phyloP scores from a whole-genome alignment of 176 grass and related monocot species.

The Cenchrus americanus region DNA sequence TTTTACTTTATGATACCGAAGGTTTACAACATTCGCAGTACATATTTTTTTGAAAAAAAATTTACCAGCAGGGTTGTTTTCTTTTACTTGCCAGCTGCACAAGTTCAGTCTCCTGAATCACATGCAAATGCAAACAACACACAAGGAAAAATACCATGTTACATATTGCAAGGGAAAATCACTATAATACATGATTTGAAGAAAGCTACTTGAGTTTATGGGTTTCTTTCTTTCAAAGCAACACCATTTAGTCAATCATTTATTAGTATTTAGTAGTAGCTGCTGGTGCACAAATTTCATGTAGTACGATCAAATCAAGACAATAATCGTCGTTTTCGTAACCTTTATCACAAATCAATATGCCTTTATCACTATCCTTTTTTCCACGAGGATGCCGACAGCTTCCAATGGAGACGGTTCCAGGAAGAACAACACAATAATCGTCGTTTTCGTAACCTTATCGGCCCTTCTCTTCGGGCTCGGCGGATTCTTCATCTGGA shows the following conservation, averaged over 20 bases:
- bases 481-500: slow-evolving; percentile 42
- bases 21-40: neutral
- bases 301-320: neutral
- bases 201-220: neutral
- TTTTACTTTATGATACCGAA: neutral
- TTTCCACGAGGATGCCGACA: slow-evolving; percentile 24
- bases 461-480: slow-evolving; percentile 4
- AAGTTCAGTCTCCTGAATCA: neutral
- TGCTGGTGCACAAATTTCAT: neutral
- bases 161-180: too few species aligned
- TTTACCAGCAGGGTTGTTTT: neutral
- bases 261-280: neutral
- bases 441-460: slow-evolving; percentile 31
- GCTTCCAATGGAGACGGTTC: slow-evolving; percentile 35
- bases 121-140: neutral
- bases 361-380: neutral
- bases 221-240: neutral
- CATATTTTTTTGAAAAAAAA: neutral
- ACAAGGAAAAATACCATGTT: neutral
- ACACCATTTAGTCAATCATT: slow-evolving; percentile 1
- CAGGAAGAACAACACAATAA: slow-evolving; percentile 26
- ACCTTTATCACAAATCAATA: neutral
- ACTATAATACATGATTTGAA: too few species aligned
- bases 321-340: neutral
- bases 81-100: neutral